These are phyloP conservation scores for Pyricularia sp. DNA, from an alignment of 2,329 filamentous ascomycete species.

Conservation along the genomic window DNA sequence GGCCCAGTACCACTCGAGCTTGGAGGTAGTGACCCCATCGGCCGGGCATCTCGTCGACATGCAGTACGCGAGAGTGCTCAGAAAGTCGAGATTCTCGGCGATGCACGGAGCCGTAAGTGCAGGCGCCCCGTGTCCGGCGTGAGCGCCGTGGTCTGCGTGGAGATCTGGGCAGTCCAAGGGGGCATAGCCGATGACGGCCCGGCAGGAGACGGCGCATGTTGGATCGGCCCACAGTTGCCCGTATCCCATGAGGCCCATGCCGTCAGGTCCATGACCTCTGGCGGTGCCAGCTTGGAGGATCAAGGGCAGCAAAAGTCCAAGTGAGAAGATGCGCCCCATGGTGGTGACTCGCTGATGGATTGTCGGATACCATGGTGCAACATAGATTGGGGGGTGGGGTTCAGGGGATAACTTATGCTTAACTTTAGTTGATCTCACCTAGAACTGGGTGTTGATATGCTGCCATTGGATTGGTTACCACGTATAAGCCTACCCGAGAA, in stretches of 20 bases:
- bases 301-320: background rate
- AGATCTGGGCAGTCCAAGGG: background rate
- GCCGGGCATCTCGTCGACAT: slow-evolving; percentile 6
- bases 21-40: background rate
- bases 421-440: background rate
- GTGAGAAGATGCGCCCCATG: background rate
- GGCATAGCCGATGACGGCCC: background rate
- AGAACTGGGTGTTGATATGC: background rate
- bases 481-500: background rate
- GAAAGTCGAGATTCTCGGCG: slow-evolving; percentile 11
- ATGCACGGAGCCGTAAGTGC: slow-evolving; percentile 4
- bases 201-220: background rate
- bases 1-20: slow-evolving; percentile 15
- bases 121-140: background rate
- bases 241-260: background rate
- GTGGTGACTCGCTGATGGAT: background rate
- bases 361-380: background rate
- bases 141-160: background rate
- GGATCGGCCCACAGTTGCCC: background rate
- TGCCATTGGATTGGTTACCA: background rate
- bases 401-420: background rate
- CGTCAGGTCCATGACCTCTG: background rate
- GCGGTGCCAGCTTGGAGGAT: background rate
- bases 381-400: background rate
- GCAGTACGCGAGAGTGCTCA: slow-evolving; percentile 17